These are phyloP conservation scores for Candida jianshihensis DNA, from an alignment of 805 yeast genomes.

Conservation along the genomic window DNA sequence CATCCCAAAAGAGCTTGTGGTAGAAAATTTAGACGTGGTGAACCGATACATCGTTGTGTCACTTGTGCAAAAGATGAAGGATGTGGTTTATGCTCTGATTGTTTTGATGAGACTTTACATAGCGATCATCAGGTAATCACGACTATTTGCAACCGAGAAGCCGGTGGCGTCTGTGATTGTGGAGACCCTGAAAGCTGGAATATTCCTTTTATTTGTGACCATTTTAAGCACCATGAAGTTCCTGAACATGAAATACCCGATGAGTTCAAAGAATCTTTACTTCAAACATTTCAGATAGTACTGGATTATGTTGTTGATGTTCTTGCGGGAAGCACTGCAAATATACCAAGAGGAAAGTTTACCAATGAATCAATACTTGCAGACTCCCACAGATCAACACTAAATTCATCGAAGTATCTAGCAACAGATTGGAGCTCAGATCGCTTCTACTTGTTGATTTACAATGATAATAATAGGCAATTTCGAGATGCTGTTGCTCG, in stretches of 20 bases:
- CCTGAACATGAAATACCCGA: constrained; percentile 31
- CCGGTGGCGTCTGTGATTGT: constrained; percentile 61
- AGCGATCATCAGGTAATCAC: constrained; percentile 64
- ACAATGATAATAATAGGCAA: constrained; percentile 78
- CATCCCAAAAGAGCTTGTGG: constrained; percentile 73
- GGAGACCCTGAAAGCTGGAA: constrained; percentile 87
- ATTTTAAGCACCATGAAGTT: constrained; percentile 23
- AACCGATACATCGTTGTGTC: constrained; percentile 71
- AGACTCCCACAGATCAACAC: constrained; percentile 28
- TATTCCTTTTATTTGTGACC: constrained; percentile 42
- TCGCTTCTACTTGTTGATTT: constrained; percentile 48
- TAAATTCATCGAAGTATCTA: constrained; percentile 36
- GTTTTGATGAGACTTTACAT: constrained; percentile 68
- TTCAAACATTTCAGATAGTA: constrained; percentile 36
- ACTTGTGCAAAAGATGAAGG: constrained; percentile 78
- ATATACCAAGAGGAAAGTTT: too few species aligned
- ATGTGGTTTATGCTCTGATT: constrained; percentile 73
- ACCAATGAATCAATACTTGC: too few species aligned
- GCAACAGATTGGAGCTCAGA: constrained; percentile 36
- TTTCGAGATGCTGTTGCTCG: constrained; percentile 65
- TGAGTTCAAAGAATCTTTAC: constrained; percentile 32
- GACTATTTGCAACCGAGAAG: constrained; percentile 56
- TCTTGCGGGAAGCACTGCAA: constrained; percentile 33
- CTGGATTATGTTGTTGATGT: constrained; percentile 61
- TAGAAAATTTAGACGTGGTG: constrained; percentile 65